Evolutionary conservation across 192 early-diverging fungal species (phyloP).

Genomic region (Mortierella antarctica): DNA sequence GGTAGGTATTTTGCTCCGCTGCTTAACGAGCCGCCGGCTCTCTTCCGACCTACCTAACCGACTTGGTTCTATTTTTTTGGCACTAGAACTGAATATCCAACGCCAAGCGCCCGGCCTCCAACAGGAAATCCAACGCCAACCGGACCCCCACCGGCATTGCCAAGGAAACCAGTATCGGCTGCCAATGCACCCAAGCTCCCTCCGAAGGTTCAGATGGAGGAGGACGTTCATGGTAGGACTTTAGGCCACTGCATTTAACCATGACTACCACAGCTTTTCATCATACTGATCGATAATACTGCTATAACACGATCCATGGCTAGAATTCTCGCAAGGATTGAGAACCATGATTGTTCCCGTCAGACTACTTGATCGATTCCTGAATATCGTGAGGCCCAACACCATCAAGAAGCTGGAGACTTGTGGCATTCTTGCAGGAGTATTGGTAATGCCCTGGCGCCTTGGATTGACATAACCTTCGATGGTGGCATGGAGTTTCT

Average conservation of each 20-base stretch:
- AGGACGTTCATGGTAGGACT: constrained; percentile 38
- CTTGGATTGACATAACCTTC: background rate
- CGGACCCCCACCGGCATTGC: constrained; percentile 27
- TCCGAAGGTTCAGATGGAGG: constrained; percentile 35
- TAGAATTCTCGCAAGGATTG: constrained; percentile 68
- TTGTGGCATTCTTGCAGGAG: constrained; percentile 87
- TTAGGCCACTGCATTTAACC: background rate
- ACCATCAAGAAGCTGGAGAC: constrained; percentile 88
- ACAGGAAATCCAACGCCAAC: constrained; percentile 11
- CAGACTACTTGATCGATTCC: constrained; percentile 74
- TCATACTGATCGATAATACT: constrained; percentile 6
- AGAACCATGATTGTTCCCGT: constrained; percentile 74
- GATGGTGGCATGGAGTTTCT: background rate
- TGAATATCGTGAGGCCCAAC: constrained; percentile 76
- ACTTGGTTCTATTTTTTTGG: background rate
- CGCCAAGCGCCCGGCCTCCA: constrained; percentile 3
- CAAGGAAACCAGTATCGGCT: constrained; percentile 16
- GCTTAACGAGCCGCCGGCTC: background rate
- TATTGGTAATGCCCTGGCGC: constrained; percentile 61
- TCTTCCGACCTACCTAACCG: background rate
- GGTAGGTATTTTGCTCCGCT: background rate
- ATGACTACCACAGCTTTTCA: background rate
- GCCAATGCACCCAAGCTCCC: constrained; percentile 37
- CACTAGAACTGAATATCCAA: background rate
- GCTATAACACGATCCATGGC: background rate